Evolutionary conservation across 2,329 filamentous ascomycete genomes (phyloP).

Genomic region (Fusarium sp.): DNA sequence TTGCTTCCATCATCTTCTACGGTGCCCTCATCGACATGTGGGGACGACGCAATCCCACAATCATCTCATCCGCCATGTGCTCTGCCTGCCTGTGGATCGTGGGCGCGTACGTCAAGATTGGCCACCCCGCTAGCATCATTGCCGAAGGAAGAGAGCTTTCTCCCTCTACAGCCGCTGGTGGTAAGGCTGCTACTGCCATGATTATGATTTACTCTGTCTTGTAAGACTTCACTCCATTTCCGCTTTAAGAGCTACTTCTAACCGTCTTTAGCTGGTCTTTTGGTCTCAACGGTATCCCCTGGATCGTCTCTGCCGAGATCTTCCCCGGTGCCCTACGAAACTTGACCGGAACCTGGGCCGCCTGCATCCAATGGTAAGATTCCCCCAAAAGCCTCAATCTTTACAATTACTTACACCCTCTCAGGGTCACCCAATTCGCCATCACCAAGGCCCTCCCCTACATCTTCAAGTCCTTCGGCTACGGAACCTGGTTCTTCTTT

Average conservation of each 20-base stretch:
- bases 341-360: constrained; percentile 56
- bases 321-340: constrained; percentile 58
- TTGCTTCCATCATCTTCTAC: constrained; percentile 57
- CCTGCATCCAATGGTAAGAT: constrained; percentile 53
- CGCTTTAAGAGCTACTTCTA: rapidly evolving
- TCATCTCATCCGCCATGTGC: constrained; percentile 61
- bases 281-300: constrained; percentile 59
- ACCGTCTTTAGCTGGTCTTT: constrained; percentile 53
- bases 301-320: constrained; percentile 59
- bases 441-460: constrained; percentile 59
- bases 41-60: constrained; percentile 56
- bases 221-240: constrained; percentile 47
- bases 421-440: constrained; percentile 54
- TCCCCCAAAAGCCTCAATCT: rapidly evolving
- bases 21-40: constrained; percentile 54
- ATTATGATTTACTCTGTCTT: constrained; percentile 68
- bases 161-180: constrained; percentile 57
- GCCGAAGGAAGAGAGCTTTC: constrained; percentile 56
- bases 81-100: constrained; percentile 64
- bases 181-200: constrained; percentile 65
- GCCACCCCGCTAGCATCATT: constrained; percentile 60
- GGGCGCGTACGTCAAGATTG: constrained; percentile 65
- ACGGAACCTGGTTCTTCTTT: constrained; percentile 70
- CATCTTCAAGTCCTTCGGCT: constrained; percentile 58
- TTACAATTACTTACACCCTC: background rate